These are phyloP conservation scores for Pythium aquatile DNA, from an alignment of 352 stramenopile species.

Conservation along the genomic window DNA sequence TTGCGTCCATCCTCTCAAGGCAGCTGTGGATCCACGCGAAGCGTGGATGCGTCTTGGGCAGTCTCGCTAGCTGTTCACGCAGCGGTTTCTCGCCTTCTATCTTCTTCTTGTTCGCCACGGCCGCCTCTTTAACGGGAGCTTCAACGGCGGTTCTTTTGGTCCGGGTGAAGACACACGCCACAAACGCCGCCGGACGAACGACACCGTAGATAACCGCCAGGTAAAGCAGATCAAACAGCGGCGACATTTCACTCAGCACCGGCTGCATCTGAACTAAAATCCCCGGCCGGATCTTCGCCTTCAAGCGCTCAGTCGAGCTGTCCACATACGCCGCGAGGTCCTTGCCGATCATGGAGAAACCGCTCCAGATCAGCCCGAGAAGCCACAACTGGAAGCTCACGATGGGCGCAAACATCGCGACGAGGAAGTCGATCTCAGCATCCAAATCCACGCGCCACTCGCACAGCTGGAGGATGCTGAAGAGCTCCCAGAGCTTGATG, in stretches of 20 bases:
- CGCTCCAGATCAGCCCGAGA: not conserved
- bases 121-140: too few relatives aligned
- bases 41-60: too few relatives aligned
- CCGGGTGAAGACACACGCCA: too few relatives aligned
- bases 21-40: too few relatives aligned
- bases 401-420: not conserved
- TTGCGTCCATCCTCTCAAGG: too few relatives aligned
- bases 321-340: too few relatives aligned
- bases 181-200: not conserved
- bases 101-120: not conserved
- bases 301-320: not conserved
- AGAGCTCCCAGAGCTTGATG: not conserved
- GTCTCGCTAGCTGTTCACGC: too few relatives aligned
- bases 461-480: not conserved
- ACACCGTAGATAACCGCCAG: not conserved
- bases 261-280: too few relatives aligned
- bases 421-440: not conserved
- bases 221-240: not conserved
- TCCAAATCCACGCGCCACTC: not conserved
- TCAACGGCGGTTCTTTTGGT: too few relatives aligned
- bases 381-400: not conserved
- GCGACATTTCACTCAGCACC: not conserved
- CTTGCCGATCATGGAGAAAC: not conserved
- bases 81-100: not conserved
- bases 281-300: too few relatives aligned